These are phyloP conservation scores for Coemansia sp. DNA, from an alignment of 371 early-diverging fungal species.

Conservation along the genomic window DNA sequence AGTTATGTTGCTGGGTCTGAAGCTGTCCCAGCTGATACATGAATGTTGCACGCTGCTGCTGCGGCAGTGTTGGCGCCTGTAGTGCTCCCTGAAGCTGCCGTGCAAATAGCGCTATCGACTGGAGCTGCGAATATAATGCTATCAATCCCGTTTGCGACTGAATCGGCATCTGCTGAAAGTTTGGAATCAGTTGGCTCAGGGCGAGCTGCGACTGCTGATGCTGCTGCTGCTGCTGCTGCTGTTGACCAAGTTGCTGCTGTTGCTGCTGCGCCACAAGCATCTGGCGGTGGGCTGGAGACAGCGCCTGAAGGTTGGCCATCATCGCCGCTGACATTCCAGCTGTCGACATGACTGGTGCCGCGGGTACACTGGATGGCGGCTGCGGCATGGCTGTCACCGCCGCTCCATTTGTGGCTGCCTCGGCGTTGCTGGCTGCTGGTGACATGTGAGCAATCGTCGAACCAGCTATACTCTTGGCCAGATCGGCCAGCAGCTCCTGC, in stretches of 20 bases:
- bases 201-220: conserved; percentile 10
- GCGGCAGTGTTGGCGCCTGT: not conserved
- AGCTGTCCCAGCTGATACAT: conserved; percentile 12
- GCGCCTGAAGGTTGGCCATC: conserved; percentile 13
- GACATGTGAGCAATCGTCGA: not conserved
- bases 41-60: conserved; percentile 12
- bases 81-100: conserved; percentile 11
- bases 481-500: conserved; percentile 6
- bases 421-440: not conserved
- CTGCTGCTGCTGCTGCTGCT: conserved; percentile 11
- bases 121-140: not conserved
- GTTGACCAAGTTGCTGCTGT: conserved; percentile 10
- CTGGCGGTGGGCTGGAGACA: conserved; percentile 30
- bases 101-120: conserved; percentile 4
- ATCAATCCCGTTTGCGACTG: conserved; percentile 10
- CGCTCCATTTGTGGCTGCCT: not conserved
- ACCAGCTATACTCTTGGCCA: not conserved
- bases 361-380: not conserved
- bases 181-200: conserved; percentile 7
- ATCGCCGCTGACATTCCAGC: conserved; percentile 12
- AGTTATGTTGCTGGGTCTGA: conserved; percentile 5
- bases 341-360: conserved; percentile 2
- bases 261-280: conserved; percentile 1
- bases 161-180: conserved; percentile 16
- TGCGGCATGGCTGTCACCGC: not conserved